Evolutionary conservation across 768 basidiomycete species (phyloP), one percentile per base, ranked within the genome.

Genomic region (Leccinum ochraceum): DNA sequence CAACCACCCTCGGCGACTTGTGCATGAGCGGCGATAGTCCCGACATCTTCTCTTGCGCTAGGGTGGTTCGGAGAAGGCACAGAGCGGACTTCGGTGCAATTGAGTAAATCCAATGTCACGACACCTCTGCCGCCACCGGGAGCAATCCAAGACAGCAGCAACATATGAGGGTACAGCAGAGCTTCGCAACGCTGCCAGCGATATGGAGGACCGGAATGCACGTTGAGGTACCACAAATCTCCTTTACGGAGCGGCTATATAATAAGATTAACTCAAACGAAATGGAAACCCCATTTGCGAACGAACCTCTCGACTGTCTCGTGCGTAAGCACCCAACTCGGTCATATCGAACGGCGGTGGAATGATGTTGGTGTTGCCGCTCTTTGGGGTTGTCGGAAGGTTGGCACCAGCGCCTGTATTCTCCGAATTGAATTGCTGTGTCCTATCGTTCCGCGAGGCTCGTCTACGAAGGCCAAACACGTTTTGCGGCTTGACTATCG

Each of bases 151-250:
- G 90, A 92, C 3, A 97, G 80, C 2, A 95, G 76, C 3, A 97
- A 80, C 77, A 90, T 87, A 63, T 91, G 85, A n/a, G 86, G 92
- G 68, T 90, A 95, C 1, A 91, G 79, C 51, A 92, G 79, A 0
- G 88, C 93, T 69, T 91, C 90, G 68, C 86, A 94, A 63, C 92
- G 82, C 75, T 87, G 85, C 91, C 90, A 93, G 60, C 81, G 76
- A 73, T 87, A 94, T 0, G 90, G 90, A 22, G 88, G 85, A 4
- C 83, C 70, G 0, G 89, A 88, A 68, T 97, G 95, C 0, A 96
- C 95, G 59, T 97, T 96, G 57, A 97, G 84, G 70, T 94, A 97
- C 89, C 92, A 96, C 1, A 97, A 76, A 14, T 87, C 78, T 14
- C 95, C 95, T 44, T 92, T 89, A 59, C 92, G 88, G 13, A 92